phyloP scores from a whole-genome alignment of 2,329 filamentous ascomycete species.

The Epichloe glyceriae region DNA sequence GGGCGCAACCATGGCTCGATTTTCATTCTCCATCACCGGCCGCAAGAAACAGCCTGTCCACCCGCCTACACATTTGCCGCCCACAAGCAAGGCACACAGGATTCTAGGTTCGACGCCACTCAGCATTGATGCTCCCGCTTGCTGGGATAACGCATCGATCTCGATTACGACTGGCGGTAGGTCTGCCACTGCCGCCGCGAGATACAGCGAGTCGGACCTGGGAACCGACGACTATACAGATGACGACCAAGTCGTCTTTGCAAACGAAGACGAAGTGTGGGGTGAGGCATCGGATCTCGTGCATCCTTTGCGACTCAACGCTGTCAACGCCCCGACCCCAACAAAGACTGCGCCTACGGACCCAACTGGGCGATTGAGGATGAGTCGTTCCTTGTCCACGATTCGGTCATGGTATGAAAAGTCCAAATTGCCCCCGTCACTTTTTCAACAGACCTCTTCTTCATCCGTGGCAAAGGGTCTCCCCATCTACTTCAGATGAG shows the following conservation, averaged over 20 bases:
- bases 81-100: constrained; percentile 38
- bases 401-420: constrained; percentile 45
- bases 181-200: constrained; percentile 27
- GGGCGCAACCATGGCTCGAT: constrained; percentile 26
- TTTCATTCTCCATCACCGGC: constrained; percentile 35
- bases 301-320: constrained; percentile 12
- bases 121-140: constrained; percentile 25
- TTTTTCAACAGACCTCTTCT: constrained; percentile 45
- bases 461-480: constrained; percentile 45
- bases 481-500: constrained; percentile 34
- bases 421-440: constrained; percentile 39
- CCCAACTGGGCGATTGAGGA: constrained; percentile 32
- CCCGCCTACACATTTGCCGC: constrained; percentile 18
- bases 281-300: constrained; percentile 35
- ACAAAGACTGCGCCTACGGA: constrained; percentile 17
- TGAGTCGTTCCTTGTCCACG: constrained; percentile 41
- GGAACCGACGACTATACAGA: constrained; percentile 7
- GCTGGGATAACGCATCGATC: constrained; percentile 31
- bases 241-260: constrained; percentile 12
- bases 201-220: constrained; percentile 12
- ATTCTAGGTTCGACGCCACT: constrained; percentile 34
- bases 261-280: constrained; percentile 19
- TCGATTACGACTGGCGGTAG: constrained; percentile 31
- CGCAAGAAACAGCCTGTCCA: constrained; percentile 28
- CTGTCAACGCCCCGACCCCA: constrained; percentile 1